These are phyloP conservation scores for Arthroderma sp. DNA, from an alignment of 2,329 filamentous ascomycete genomes.

Conservation along the genomic window DNA sequence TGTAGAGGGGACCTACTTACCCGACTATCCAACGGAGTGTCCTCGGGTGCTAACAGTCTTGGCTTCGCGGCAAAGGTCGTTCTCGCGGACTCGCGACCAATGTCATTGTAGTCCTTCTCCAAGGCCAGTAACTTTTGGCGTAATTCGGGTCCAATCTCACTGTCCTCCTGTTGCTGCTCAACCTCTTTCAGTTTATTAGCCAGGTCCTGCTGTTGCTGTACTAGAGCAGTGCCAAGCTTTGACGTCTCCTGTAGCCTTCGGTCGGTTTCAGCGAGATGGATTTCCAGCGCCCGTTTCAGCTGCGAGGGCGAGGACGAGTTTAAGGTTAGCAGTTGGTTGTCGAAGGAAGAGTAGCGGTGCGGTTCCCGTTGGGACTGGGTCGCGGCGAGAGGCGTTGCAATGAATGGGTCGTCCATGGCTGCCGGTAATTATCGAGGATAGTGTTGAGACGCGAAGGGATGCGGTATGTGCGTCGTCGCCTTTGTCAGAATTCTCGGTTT, in stretches of 20 bases:
- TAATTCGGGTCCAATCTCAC: slow-evolving; percentile 70
- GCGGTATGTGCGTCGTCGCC: neutral
- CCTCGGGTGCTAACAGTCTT: slow-evolving; percentile 59
- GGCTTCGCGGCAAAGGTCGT: slow-evolving; percentile 75
- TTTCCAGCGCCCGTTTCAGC: slow-evolving; percentile 76
- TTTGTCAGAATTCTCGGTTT: slow-evolving; percentile 7
- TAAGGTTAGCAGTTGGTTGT: slow-evolving; percentile 65
- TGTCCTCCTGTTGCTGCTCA: slow-evolving; percentile 61
- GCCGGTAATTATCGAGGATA: slow-evolving; percentile 4
- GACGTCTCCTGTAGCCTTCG: slow-evolving; percentile 83
- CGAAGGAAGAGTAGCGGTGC: slow-evolving; percentile 72
- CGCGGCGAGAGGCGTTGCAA: slow-evolving; percentile 35
- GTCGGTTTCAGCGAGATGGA: slow-evolving; percentile 85
- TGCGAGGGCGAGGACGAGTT: slow-evolving; percentile 76
- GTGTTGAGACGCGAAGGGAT: neutral
- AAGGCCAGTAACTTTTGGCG: slow-evolving; percentile 72
- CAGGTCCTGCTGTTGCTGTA: slow-evolving; percentile 76
- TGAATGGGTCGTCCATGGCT: slow-evolving; percentile 46
- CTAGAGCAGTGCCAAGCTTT: slow-evolving; percentile 72
- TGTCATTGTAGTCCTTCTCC: slow-evolving; percentile 89
- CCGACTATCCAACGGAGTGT: slow-evolving; percentile 39
- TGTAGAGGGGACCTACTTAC: slow-evolving; percentile 21
- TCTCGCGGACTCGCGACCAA: slow-evolving; percentile 77
- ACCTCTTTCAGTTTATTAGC: slow-evolving; percentile 73
- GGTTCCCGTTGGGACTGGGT: slow-evolving; percentile 32